Conservation (phyloP, 495 filamentous ascomycete genomes). For the Bryoglossum gracile region DNA sequence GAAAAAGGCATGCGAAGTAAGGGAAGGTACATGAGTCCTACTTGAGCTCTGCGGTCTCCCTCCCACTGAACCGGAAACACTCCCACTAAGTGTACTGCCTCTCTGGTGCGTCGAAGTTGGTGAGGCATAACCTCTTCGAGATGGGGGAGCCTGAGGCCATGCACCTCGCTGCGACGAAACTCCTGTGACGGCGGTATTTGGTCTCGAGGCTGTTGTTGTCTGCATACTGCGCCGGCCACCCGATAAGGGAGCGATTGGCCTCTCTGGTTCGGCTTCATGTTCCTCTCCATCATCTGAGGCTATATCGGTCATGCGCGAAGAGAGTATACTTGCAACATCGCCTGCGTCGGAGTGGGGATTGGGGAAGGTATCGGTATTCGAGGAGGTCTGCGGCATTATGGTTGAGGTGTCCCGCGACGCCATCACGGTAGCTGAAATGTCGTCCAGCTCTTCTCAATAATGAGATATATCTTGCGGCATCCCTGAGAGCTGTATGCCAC, state of each 20-base stretch:
- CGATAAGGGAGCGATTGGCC: constrained; percentile 25
- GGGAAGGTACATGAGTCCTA: constrained; percentile 80
- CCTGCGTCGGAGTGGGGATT: constrained; percentile 29
- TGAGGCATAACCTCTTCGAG: constrained; percentile 30
- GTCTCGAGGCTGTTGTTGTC: constrained; percentile 26
- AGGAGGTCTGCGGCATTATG: constrained; percentile 30
- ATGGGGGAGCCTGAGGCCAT: constrained; percentile 40
- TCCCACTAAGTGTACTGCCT: constrained; percentile 14
- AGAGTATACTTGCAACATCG: constrained; percentile 61
- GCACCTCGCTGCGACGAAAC: constrained; percentile 42
- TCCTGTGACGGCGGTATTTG: constrained; percentile 35
- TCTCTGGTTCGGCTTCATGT: constrained; percentile 27
- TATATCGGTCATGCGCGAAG: constrained; percentile 78
- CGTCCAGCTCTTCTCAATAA: constrained; percentile 25
- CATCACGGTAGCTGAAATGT: constrained; percentile 19
- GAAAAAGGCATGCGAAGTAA: constrained; percentile 88
- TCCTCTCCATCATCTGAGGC: constrained; percentile 43
- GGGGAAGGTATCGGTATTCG: constrained; percentile 34
- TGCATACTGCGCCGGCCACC: constrained; percentile 20
- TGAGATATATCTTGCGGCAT: not conserved
- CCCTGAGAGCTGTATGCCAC: constrained; percentile 8
- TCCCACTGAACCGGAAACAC: constrained; percentile 36
- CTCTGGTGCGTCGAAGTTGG: constrained; percentile 6
- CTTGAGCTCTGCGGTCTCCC: constrained; percentile 57
- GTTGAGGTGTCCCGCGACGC: constrained; percentile 19